These are phyloP conservation scores for Sedum album DNA, from an alignment of 164 flowering plant genomes.

Conservation along the genomic window DNA sequence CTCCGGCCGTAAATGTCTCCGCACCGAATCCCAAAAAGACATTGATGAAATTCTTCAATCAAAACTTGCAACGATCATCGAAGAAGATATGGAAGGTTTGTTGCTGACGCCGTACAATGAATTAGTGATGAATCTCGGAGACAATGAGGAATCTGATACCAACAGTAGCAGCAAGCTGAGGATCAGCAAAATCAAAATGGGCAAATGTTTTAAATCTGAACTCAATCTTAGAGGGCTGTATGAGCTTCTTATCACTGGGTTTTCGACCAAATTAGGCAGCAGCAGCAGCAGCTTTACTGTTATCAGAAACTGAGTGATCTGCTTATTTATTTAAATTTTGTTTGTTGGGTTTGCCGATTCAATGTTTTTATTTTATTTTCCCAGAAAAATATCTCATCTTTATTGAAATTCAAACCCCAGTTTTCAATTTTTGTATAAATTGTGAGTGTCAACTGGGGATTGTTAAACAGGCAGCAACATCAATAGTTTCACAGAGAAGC, in stretches of 20 bases:
- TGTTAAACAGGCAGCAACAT: too few species aligned
- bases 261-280: constrained; percentile 1
- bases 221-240: background rate
- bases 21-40: constrained; percentile 27
- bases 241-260: background rate
- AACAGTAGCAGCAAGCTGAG: too few species aligned
- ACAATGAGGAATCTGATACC: background rate
- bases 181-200: background rate
- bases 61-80: constrained; percentile 37
- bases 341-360: background rate
- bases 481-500: too few species aligned
- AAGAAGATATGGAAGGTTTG: constrained; percentile 18
- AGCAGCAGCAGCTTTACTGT: background rate
- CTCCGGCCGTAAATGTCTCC: constrained; percentile 16
- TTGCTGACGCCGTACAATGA: background rate
- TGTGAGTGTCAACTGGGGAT: too few species aligned
- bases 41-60: constrained; percentile 36
- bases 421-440: too few species aligned
- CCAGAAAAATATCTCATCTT: too few species aligned
- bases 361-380: too few species aligned
- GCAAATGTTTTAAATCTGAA: background rate
- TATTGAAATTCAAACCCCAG: too few species aligned
- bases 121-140: background rate
- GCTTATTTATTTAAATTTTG: background rate
- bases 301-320: background rate